Percentiles rank a stretch among this genome's conserved stretches.
phyloP scores from a whole-genome alignment of 371 early-diverging fungal species.

The Dinochytrium kinnereticum region DNA sequence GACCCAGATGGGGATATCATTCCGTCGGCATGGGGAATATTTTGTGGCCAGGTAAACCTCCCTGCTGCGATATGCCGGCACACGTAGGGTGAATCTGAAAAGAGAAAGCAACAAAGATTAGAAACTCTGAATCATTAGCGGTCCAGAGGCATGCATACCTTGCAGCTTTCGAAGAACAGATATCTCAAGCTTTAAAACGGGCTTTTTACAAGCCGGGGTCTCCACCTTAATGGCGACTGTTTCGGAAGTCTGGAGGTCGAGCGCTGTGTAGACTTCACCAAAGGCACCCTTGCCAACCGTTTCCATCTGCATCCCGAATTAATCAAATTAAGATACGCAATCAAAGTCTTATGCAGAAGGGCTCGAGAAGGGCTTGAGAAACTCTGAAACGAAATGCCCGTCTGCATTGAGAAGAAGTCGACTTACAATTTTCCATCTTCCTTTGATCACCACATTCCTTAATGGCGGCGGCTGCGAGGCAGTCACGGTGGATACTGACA shows the following conservation, averaged over 20 bases:
- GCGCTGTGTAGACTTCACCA: constrained; percentile 66
- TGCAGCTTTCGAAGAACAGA: constrained; percentile 56
- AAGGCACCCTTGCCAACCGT: constrained; percentile 67
- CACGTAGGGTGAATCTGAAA: constrained; percentile 38
- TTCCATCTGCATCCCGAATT: constrained; percentile 36
- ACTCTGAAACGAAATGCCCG: too few relatives aligned
- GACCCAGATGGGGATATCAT: constrained; percentile 15
- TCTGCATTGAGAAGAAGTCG: background rate
- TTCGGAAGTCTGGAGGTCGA: constrained; percentile 46
- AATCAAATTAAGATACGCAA: background rate
- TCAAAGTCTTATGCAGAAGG: too few relatives aligned
- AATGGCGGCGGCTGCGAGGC: background rate
- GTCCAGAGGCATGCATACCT: constrained; percentile 22
- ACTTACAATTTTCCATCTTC: constrained; percentile 18
- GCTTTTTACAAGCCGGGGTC: constrained; percentile 52
- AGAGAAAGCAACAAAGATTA: background rate
- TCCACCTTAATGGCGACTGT: constrained; percentile 72
- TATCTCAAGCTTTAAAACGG: constrained; percentile 63
- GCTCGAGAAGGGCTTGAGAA: too few relatives aligned
- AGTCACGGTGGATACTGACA: background rate
- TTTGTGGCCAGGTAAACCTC: constrained; percentile 44
- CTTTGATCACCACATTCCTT: constrained; percentile 1
- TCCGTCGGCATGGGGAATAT: background rate
- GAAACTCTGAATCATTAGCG: background rate
- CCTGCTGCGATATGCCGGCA: constrained; percentile 56